Evolutionary conservation across 208 protist genomes (phyloP).

Genomic region (Angomonas deanei): DNA sequence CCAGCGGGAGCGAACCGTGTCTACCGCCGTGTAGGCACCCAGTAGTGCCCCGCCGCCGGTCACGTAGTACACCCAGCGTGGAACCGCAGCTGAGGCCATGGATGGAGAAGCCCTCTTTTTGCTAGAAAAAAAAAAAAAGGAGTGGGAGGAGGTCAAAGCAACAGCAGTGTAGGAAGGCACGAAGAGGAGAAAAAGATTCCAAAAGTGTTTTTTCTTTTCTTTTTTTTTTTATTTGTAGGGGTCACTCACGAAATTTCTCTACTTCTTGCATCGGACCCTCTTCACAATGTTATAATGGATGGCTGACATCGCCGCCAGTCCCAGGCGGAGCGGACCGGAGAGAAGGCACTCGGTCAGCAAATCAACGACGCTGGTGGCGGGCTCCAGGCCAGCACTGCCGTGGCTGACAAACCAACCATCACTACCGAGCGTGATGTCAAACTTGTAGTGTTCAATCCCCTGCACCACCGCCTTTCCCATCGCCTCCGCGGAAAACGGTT

Average conservation of each 20-base stretch:
- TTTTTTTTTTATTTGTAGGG: no score
- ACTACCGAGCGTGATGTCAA: conserved; percentile 67
- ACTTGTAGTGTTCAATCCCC: conserved; percentile 66
- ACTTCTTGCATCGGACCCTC: conserved; percentile 47
- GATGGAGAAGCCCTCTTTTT: conserved; percentile 2
- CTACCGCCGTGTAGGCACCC: conserved; percentile 16
- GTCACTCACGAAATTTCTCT: no score
- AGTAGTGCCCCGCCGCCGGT: conserved; percentile 11
- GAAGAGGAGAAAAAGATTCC: not conserved
- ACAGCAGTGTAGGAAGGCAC: not conserved
- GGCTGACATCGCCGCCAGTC: conserved; percentile 48
- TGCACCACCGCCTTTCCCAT: conserved; percentile 47
- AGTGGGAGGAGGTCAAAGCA: not conserved
- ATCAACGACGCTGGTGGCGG: conserved; percentile 38
- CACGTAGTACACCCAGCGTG: conserved; percentile 7
- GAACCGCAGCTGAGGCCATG: not conserved
- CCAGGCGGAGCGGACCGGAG: conserved; percentile 49
- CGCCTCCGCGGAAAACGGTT: conserved; percentile 36
- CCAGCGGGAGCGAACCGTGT: conserved; percentile 11
- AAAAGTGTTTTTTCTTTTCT: no score
- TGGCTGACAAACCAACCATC: conserved; percentile 54
- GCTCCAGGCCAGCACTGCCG: conserved; percentile 61
- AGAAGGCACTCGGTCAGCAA: conserved; percentile 38
- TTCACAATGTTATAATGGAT: conserved; percentile 78
- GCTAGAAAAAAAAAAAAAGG: not conserved